Evolutionary conservation across 2,329 filamentous ascomycete genomes (phyloP), one percentile per base, ranked within the genome.

Genomic region (Monascus ruber): DNA sequence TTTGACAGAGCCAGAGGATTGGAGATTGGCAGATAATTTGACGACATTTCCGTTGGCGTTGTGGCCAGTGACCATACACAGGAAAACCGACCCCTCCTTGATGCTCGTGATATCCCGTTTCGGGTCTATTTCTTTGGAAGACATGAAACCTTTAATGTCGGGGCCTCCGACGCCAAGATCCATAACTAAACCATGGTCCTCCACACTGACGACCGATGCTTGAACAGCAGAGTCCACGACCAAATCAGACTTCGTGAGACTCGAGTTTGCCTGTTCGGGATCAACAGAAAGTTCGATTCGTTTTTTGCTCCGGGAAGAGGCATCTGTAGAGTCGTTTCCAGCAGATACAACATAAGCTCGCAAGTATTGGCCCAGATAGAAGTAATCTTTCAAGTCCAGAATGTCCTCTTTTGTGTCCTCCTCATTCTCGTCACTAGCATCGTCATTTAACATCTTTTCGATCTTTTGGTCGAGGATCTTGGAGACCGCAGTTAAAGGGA

Each of bases 161-260:
- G 72, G 66, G 38, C 79, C 76, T 29, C 79, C 71, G 5, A 96
- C 69, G 11, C 86, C 86, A 31, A 96, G 65, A 50, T 95, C 86
- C 86, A 98, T 94, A 40, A 96, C 77, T 42, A 91, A 74, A 45
- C 91, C 91, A 55, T 94, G 88, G 52, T 98, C 93, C 62, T 98
- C 89, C n/a, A 93, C 82, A 61, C 89, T 98, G 37, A 75, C 65
- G 25, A 98, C 81, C 0, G 87, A 82, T 2, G 87, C 89, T 73
- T 96, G 93, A 17, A 96, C 69, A 34, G 84, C 87, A 47, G 71
- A 73, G 54, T 94, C 82, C 32, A 74, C 64, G 6, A 91, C 78
- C 6, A 95, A 63, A 51, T 86, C 85, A 32, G 82, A 77, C 48
- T 77, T 74, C 3, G 74, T 70, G 24, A 98, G 68, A 1, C 84